Conservation (phyloP, 371 early-diverging fungal genomes). For the Fennellomyces sp. region DNA sequence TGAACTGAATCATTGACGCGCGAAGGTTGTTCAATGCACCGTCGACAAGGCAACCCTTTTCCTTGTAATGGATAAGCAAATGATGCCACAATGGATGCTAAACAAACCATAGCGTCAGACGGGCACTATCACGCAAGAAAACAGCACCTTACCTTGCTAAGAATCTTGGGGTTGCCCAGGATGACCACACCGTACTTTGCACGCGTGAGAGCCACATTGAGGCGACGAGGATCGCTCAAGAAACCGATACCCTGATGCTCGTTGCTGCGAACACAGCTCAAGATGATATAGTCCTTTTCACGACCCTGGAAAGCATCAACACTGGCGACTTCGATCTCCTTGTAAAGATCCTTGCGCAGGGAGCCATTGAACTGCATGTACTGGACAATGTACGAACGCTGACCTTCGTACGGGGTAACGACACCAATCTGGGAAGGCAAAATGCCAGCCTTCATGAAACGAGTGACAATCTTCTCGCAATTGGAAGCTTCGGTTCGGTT, state of each 20-base stretch:
- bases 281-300: slow-evolving; percentile 99
- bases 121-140: background rate
- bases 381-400: slow-evolving; percentile 91
- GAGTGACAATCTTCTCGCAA: slow-evolving; percentile 94
- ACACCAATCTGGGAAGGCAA: slow-evolving; percentile 95
- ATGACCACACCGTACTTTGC: slow-evolving; percentile 96
- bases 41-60: slow-evolving; percentile 89
- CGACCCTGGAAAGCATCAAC: slow-evolving; percentile 99
- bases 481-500: slow-evolving; percentile 92
- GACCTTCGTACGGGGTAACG: slow-evolving; percentile 99
- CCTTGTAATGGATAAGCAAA: slow-evolving; percentile 92
- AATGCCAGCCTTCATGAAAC: slow-evolving; percentile 89
- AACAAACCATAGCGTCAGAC: too few relatives aligned
- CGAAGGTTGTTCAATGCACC: slow-evolving; percentile 92
- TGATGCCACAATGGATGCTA: slow-evolving; percentile 96
- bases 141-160: slow-evolving; percentile 65
- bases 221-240: slow-evolving; percentile 94
- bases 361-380: slow-evolving; percentile 95
- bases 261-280: slow-evolving; percentile 97
- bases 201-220: slow-evolving; percentile 98
- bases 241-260: slow-evolving; percentile 99
- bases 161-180: slow-evolving; percentile 96
- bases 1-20: slow-evolving; percentile 83
- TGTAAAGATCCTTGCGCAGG: slow-evolving; percentile 89
- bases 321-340: slow-evolving; percentile 96